Conservation (phyloP, 2,329 filamentous ascomycete species). For the Botrytis medusae region DNA sequence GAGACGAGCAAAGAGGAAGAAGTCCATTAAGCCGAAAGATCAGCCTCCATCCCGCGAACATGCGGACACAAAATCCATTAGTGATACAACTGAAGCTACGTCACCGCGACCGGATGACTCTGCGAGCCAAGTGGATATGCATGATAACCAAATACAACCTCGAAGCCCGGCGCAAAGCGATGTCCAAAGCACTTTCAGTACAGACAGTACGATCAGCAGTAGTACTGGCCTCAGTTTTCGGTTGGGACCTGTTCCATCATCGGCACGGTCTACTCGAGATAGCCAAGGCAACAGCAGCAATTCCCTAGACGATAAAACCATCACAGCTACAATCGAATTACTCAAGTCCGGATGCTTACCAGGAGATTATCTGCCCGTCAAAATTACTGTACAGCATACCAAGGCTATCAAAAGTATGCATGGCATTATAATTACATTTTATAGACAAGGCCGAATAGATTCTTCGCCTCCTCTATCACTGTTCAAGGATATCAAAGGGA, state of each 20-base stretch:
- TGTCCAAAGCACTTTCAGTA: slow-evolving; percentile 67
- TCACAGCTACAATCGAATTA: slow-evolving; percentile 82
- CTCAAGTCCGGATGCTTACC: slow-evolving; percentile 80
- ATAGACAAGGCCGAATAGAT: slow-evolving; percentile 87
- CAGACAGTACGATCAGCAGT: slow-evolving; percentile 55
- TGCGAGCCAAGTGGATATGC: slow-evolving; percentile 39
- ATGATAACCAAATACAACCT: slow-evolving; percentile 46
- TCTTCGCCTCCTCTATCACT: slow-evolving; percentile 58
- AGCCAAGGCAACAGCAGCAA: slow-evolving; percentile 52
- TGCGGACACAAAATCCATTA: slow-evolving; percentile 32
- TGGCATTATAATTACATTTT: slow-evolving; percentile 89
- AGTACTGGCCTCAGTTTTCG: slow-evolving; percentile 48
- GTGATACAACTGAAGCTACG: slow-evolving; percentile 27
- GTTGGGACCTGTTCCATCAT: slow-evolving; percentile 41
- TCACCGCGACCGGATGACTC: slow-evolving; percentile 39
- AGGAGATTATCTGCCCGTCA: slow-evolving; percentile 79
- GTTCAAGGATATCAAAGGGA: slow-evolving; percentile 53
- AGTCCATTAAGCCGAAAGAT: slow-evolving; percentile 32
- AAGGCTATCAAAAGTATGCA: slow-evolving; percentile 88
- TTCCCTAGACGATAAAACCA: slow-evolving; percentile 67
- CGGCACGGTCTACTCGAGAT: slow-evolving; percentile 44
- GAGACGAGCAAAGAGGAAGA: slow-evolving; percentile 58
- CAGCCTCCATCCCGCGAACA: slow-evolving; percentile 25
- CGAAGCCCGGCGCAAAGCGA: slow-evolving; percentile 52
- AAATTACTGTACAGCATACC: slow-evolving; percentile 80